phyloP scores from a whole-genome alignment of 192 early-diverging fungal species.

The Podila epicladia region DNA sequence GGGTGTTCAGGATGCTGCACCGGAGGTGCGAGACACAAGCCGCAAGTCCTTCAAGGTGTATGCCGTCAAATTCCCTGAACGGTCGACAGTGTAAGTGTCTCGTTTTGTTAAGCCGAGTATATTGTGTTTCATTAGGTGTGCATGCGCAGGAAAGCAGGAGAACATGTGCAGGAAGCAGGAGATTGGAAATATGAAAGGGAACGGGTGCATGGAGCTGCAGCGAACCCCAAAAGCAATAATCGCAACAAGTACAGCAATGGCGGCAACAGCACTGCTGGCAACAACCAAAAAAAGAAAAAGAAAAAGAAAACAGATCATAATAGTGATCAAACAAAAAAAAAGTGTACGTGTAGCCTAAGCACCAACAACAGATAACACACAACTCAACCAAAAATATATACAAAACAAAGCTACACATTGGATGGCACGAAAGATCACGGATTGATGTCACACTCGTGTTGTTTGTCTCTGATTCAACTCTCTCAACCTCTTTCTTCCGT shows the following conservation, averaged over 20 bases:
- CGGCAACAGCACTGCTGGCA: too few relatives aligned
- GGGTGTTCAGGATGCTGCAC: constrained; percentile 58
- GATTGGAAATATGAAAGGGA: too few relatives aligned
- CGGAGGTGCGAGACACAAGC: constrained; percentile 57
- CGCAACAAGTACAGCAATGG: too few relatives aligned
- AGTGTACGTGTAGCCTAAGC: not conserved
- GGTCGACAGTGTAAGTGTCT: constrained; percentile 37
- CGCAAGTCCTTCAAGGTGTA: constrained; percentile 60
- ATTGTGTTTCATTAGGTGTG: too few relatives aligned
- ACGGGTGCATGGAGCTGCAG: too few relatives aligned
- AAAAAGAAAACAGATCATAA: not conserved
- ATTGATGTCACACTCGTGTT: not conserved
- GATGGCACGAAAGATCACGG: not conserved
- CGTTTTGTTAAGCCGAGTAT: constrained; percentile 7
- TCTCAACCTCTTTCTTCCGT: not conserved
- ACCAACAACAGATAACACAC: not conserved
- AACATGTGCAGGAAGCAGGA: too few relatives aligned
- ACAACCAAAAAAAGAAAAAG: too few relatives aligned
- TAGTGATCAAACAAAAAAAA: not conserved
- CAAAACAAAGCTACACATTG: not conserved
- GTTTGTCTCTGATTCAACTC: not conserved
- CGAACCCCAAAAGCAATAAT: too few relatives aligned
- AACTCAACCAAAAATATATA: not conserved
- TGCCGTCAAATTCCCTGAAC: constrained; percentile 56
- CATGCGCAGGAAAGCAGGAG: too few relatives aligned